Conservation (phyloP, 2,329 filamentous ascomycete species). For the Celoporthe dispersa region DNA sequence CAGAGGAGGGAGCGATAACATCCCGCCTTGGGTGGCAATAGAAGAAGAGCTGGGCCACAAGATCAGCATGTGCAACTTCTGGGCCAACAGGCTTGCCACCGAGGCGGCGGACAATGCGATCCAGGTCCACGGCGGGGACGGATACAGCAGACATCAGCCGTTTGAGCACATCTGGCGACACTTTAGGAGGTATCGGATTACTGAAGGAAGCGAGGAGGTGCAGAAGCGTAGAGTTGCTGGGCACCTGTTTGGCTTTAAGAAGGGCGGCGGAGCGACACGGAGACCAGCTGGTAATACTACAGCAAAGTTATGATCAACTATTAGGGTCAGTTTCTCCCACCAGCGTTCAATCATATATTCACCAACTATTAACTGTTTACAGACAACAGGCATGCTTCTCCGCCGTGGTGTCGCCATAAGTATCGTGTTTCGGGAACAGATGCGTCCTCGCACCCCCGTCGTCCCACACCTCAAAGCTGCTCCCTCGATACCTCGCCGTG, state of each 20-base stretch:
- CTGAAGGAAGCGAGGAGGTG: constrained; percentile 68
- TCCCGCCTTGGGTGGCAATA: constrained; percentile 52
- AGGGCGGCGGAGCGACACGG: background rate
- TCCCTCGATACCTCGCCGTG: constrained; percentile 42
- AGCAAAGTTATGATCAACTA: background rate
- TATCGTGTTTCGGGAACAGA: constrained; percentile 41
- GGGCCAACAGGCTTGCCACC: constrained; percentile 63
- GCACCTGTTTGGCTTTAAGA: constrained; percentile 46
- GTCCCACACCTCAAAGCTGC: constrained; percentile 35
- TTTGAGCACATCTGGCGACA: constrained; percentile 71
- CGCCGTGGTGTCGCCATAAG: constrained; percentile 17
- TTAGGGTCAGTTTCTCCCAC: background rate
- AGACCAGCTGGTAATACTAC: background rate
- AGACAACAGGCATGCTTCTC: constrained; percentile 40
- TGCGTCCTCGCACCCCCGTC: constrained; percentile 40
- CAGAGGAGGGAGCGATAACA: background rate
- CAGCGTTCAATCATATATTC: too few species aligned
- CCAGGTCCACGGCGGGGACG: constrained; percentile 64
- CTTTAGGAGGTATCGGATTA: constrained; percentile 66
- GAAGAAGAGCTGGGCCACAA: constrained; percentile 64
- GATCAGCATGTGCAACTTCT: constrained; percentile 70
- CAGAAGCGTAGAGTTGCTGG: constrained; percentile 69
- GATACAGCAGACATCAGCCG: constrained; percentile 61
- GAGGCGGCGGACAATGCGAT: constrained; percentile 66
- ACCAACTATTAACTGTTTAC: background rate